These are phyloP conservation scores for Nannochloris sp. DNA, from an alignment of 139 green algal species.

Conservation along the genomic window DNA sequence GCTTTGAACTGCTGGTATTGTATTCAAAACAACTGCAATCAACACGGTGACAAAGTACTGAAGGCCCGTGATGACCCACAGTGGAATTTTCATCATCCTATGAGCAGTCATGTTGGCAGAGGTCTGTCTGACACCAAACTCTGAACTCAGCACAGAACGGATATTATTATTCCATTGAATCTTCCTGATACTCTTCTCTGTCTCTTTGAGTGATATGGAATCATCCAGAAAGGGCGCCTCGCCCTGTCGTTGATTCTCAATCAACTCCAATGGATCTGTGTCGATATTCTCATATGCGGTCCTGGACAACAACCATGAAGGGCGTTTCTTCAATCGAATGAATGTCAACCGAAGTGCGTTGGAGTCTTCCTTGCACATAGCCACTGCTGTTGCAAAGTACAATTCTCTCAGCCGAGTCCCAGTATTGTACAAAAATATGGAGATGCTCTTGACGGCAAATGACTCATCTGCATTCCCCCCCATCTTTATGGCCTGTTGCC, in stretches of 20 bases:
- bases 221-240: too few species aligned
- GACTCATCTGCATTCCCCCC: neutral
- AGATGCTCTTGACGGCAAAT: neutral
- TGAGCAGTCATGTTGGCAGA: neutral
- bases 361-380: neutral
- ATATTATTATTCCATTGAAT: neutral
- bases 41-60: neutral
- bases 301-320: neutral
- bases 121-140: neutral
- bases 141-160: neutral
- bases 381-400: neutral
- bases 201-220: neutral
- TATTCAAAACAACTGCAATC: neutral
- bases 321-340: neutral
- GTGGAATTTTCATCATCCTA: neutral
- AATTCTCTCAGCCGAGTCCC: neutral
- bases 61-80: neutral
- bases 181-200: neutral
- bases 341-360: neutral
- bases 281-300: neutral
- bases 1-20: neutral
- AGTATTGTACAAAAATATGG: neutral
- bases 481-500: neutral
- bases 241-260: too few species aligned
- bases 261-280: neutral